These are phyloP conservation scores for Aureobasidium sp. DNA, from an alignment of 2,329 filamentous ascomycete species.

Conservation along the genomic window DNA sequence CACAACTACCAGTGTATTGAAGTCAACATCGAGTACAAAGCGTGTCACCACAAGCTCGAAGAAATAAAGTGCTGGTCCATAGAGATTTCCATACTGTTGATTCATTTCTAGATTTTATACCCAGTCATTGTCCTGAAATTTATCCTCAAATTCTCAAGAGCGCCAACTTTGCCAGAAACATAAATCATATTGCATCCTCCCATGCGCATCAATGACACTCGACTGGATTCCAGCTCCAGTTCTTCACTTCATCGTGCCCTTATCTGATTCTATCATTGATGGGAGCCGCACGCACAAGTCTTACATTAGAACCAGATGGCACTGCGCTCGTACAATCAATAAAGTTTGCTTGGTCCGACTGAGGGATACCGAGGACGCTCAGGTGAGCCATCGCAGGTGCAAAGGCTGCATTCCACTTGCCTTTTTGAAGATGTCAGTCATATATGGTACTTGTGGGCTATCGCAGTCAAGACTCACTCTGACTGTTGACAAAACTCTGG, in stretches of 20 bases:
- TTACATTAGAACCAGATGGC: not conserved
- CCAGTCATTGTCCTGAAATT: no score
- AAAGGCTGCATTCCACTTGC: constrained; percentile 18
- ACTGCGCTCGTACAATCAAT: constrained; percentile 26
- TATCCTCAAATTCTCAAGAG: no score
- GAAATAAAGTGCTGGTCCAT: not conserved
- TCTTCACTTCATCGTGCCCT: not conserved
- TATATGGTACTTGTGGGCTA: no score
- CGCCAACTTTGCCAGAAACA: no score
- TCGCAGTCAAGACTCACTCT: constrained; percentile 28
- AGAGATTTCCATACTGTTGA: not conserved
- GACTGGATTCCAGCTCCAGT: not conserved
- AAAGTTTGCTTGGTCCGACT: constrained; percentile 14
- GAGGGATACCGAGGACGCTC: constrained; percentile 9
- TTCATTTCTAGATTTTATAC: not conserved
- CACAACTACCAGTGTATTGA: not conserved
- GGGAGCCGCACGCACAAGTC: constrained; percentile 1
- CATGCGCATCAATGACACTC: no score
- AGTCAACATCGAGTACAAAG: not conserved
- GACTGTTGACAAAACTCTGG: constrained; percentile 37
- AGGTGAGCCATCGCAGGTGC: constrained; percentile 19
- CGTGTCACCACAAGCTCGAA: not conserved
- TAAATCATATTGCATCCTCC: no score
- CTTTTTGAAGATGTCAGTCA: not conserved
- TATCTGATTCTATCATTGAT: constrained; percentile 19